phyloP scores from a whole-genome alignment of 257 asterid species.

The Coffea eugenioides region DNA sequence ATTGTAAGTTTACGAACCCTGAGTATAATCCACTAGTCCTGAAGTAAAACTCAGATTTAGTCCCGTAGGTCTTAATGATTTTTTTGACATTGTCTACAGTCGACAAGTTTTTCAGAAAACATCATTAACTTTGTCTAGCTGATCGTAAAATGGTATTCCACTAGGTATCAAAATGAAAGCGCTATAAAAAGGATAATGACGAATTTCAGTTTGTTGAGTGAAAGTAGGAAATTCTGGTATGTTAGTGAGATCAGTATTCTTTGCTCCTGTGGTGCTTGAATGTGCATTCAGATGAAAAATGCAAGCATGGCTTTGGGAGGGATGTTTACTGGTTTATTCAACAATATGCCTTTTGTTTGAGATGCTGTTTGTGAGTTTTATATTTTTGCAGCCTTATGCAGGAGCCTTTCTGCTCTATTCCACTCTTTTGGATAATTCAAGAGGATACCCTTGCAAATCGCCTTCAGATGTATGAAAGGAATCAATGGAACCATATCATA shows the following conservation, averaged over 20 bases:
- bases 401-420: conserved; percentile 99
- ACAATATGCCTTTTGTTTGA: conserved; percentile 11
- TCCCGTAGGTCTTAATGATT: background rate
- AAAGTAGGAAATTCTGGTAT: background rate
- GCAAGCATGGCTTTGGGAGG: no score
- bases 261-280: background rate
- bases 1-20: background rate
- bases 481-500: conserved; percentile 70
- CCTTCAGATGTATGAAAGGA: conserved; percentile 56
- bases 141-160: background rate
- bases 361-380: conserved; percentile 70
- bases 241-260: background rate
- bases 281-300: no score
- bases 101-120: background rate
- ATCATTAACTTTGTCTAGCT: background rate
- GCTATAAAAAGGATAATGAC: background rate
- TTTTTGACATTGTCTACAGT: background rate
- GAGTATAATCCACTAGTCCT: background rate
- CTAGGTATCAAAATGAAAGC: background rate
- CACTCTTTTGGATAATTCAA: conserved; percentile 91
- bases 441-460: conserved; percentile 87
- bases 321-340: no score
- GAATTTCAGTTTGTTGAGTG: background rate
- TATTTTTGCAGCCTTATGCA: conserved; percentile 99
- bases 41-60: background rate